A percentile compares a stretch with the other conserved stretches of the same genome.
These are phyloP conservation scores for Yarrowia sp. DNA, from an alignment of 805 yeast species.

Conservation along the genomic window DNA sequence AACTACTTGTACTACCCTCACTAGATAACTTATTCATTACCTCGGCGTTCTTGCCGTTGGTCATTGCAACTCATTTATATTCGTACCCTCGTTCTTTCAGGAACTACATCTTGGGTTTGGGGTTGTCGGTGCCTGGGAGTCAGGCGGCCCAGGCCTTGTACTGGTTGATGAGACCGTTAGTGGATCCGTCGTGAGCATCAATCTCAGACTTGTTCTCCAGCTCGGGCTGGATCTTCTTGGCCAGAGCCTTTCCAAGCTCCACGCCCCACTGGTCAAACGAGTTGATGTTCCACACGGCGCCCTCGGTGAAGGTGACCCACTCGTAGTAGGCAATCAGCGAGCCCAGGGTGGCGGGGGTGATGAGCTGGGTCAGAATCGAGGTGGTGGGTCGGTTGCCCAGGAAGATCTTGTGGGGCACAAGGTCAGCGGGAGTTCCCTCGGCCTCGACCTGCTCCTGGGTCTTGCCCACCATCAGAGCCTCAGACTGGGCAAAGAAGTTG, in stretches of 20 bases:
- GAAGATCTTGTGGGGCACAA: constrained; percentile 95
- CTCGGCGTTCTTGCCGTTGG: neutral
- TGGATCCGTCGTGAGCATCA: constrained; percentile 83
- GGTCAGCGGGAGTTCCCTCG: constrained; percentile 86
- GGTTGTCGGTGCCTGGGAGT: neutral
- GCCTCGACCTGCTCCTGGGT: constrained; percentile 74
- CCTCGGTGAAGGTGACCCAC: constrained; percentile 96
- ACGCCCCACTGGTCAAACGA: constrained; percentile 99
- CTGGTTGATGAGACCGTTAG: constrained; percentile 91
- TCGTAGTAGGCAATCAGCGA: constrained; percentile 97
- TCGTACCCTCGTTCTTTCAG: constrained; percentile 5
- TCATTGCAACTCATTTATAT: constrained; percentile 4
- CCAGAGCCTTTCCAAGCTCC: constrained; percentile 96
- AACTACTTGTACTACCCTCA: too few species aligned
- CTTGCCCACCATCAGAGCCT: constrained; percentile 97
- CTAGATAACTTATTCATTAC: too few species aligned
- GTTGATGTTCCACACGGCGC: constrained; percentile 99
- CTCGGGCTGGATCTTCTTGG: constrained; percentile 93
- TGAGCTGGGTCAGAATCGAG: constrained; percentile 91
- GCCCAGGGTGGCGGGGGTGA: constrained; percentile 96
- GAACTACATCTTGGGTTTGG: constrained; percentile 19
- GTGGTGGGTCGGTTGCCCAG: constrained; percentile 99
- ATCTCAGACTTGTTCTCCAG: constrained; percentile 68
- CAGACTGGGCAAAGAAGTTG: constrained; percentile 97
- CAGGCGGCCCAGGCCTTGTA: constrained; percentile 78